Percentiles rank a stretch among this genome's conserved stretches.
phyloP scores from a whole-genome alignment of 2,329 filamentous ascomycete species.

The Nemania diffusa region DNA sequence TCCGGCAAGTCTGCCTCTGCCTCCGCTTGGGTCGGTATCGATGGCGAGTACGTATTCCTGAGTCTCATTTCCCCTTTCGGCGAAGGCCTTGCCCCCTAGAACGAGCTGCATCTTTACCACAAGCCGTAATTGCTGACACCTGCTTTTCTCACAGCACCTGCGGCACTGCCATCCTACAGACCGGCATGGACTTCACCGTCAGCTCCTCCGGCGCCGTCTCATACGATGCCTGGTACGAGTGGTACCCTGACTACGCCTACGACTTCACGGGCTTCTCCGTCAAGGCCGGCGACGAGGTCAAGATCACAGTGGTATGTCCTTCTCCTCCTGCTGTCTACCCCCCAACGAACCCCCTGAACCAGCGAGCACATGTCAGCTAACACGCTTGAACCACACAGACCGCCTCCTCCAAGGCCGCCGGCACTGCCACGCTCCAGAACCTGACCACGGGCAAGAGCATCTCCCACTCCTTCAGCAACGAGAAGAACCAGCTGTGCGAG shows the following conservation, averaged over 20 bases:
- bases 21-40: slow-evolving; percentile 67
- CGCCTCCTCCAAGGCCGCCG: slow-evolving; percentile 35
- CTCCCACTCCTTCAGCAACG: slow-evolving; percentile 60
- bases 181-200: slow-evolving; percentile 66
- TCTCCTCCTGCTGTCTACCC: no score
- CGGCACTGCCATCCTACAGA: slow-evolving; percentile 64
- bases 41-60: slow-evolving; percentile 56
- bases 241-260: slow-evolving; percentile 67
- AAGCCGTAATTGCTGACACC: neutral
- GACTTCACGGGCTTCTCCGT: slow-evolving; percentile 60
- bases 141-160: slow-evolving; percentile 52
- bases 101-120: neutral
- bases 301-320: slow-evolving; percentile 43
- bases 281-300: slow-evolving; percentile 43
- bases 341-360: neutral
- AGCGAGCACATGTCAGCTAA: neutral
- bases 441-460: slow-evolving; percentile 61
- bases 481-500: slow-evolving; percentile 59
- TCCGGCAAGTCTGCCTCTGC: slow-evolving; percentile 31
- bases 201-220: slow-evolving; percentile 52
- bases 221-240: slow-evolving; percentile 69
- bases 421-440: slow-evolving; percentile 52
- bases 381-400: neutral
- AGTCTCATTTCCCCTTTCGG: neutral
- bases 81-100: neutral